phyloP scores from a whole-genome alignment of 2,329 filamentous ascomycete species.

The Colletotrichum siamense region DNA sequence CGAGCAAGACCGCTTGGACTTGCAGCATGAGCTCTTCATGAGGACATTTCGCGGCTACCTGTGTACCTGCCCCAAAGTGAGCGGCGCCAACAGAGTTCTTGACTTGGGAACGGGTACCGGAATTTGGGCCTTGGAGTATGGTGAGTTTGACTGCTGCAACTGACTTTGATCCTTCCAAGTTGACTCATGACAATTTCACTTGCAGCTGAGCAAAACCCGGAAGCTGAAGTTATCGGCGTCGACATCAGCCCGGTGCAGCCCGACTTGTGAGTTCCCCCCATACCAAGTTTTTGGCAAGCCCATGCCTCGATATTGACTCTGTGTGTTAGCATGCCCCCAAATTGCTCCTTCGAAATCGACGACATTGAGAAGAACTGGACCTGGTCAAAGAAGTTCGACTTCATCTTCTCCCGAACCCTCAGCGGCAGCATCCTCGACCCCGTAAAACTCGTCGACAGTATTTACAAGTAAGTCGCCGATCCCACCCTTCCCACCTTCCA shows the following conservation, averaged over 20 bases:
- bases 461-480: conserved; percentile 19
- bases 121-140: conserved; percentile 31
- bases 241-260: conserved; percentile 21
- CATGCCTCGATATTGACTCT: not conserved
- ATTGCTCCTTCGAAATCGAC: conserved; percentile 48
- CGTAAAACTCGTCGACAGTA: conserved; percentile 27
- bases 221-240: conserved; percentile 27
- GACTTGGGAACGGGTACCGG: conserved; percentile 32
- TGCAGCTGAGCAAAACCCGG: conserved; percentile 32
- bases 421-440: conserved; percentile 32
- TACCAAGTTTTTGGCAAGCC: accelerated
- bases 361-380: conserved; percentile 40
- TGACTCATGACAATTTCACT: not conserved
- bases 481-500: not conserved
- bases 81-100: conserved; percentile 23
- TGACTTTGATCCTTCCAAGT: too few species aligned
- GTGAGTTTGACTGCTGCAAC: not conserved
- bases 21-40: conserved; percentile 41
- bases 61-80: conserved; percentile 29
- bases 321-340: conserved; percentile 41
- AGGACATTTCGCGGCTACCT: conserved; percentile 37
- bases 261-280: not conserved
- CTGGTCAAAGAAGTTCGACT: conserved; percentile 37
- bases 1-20: conserved; percentile 27
- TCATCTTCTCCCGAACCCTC: conserved; percentile 38